These are phyloP conservation scores for Byssothecium circinans DNA, from an alignment of 2,329 filamentous ascomycete species.

Conservation along the genomic window DNA sequence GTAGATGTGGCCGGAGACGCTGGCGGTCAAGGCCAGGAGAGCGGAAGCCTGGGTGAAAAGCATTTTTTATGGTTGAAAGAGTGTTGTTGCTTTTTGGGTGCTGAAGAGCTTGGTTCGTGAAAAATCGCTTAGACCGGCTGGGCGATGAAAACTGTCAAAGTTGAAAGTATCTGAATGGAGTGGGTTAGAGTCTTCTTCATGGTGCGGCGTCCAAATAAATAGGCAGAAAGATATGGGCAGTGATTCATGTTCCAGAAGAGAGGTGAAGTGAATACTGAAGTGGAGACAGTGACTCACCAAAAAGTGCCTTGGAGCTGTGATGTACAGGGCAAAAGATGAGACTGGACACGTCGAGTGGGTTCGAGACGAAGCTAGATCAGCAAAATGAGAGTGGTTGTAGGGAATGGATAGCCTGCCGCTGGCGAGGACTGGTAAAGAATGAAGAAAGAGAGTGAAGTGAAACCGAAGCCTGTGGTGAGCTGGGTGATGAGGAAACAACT, in stretches of 20 bases:
- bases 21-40: slow-evolving; percentile 57
- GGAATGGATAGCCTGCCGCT: slow-evolving; percentile 25
- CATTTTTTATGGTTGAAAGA: slow-evolving; percentile 36
- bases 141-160: slow-evolving; percentile 25
- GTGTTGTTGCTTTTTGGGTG: slow-evolving; percentile 16
- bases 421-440: slow-evolving; percentile 24
- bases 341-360: not conserved
- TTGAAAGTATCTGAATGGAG: not conserved
- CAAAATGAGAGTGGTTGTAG: slow-evolving; percentile 20
- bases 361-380: slow-evolving; percentile 5
- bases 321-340: not conserved
- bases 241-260: too few species aligned
- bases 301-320: slow-evolving; percentile 3
- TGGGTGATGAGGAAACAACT: slow-evolving; percentile 18
- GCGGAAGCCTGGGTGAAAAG: slow-evolving; percentile 57
- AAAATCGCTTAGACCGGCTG: slow-evolving; percentile 45
- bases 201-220: too few species aligned
- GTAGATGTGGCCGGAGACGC: slow-evolving; percentile 73
- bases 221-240: too few species aligned
- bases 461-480: slow-evolving; percentile 15
- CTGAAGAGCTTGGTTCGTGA: slow-evolving; percentile 13
- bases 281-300: slow-evolving; percentile 2
- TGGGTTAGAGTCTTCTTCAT: too few species aligned
- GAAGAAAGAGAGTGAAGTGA: slow-evolving; percentile 18
- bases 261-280: not conserved